A percentile compares a stretch with the other conserved stretches of the same genome.
These are phyloP conservation scores for Apiospora hydei DNA, from an alignment of 2,329 filamentous ascomycete species.

Conservation along the genomic window DNA sequence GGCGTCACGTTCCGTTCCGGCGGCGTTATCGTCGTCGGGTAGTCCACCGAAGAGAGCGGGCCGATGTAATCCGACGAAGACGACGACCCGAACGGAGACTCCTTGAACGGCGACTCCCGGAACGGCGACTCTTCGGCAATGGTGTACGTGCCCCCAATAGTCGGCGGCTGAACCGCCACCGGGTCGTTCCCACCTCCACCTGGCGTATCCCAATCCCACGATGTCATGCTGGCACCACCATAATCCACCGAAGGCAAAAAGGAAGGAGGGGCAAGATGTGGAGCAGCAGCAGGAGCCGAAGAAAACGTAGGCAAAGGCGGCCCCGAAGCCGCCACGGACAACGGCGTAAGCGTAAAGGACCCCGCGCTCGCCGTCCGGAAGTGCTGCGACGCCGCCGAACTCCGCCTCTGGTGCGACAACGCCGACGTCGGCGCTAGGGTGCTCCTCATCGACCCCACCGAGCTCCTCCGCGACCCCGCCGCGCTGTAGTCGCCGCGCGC, in stretches of 20 bases:
- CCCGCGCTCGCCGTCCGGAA: constrained; percentile 11
- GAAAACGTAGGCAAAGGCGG: neutral
- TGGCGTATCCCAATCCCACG: too few species aligned
- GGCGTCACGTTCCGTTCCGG: constrained; percentile 3
- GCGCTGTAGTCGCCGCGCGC: neutral
- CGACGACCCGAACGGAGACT: neutral
- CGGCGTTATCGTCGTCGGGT: neutral
- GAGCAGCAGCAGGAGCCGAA: too few species aligned
- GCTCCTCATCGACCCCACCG: neutral
- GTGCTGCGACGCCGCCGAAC: neutral
- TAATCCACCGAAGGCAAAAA: neutral
- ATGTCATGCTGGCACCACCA: neutral
- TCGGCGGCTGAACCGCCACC: neutral
- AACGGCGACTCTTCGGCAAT: constrained; percentile 16
- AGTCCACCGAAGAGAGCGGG: neutral
- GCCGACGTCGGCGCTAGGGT: neutral
- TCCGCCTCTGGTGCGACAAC: neutral
- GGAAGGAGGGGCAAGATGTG: neutral
- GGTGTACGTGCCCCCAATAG: neutral
- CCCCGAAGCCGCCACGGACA: neutral
- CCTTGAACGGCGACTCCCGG: neutral
- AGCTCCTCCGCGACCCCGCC: neutral
- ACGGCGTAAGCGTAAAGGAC: neutral
- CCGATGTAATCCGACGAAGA: neutral
- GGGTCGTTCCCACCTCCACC: too few species aligned